A percentile compares a stretch with the other conserved stretches of the same genome.
phyloP scores from a whole-genome alignment of 2,329 filamentous ascomycete species.

The Penicillium psychrosexuale region DNA sequence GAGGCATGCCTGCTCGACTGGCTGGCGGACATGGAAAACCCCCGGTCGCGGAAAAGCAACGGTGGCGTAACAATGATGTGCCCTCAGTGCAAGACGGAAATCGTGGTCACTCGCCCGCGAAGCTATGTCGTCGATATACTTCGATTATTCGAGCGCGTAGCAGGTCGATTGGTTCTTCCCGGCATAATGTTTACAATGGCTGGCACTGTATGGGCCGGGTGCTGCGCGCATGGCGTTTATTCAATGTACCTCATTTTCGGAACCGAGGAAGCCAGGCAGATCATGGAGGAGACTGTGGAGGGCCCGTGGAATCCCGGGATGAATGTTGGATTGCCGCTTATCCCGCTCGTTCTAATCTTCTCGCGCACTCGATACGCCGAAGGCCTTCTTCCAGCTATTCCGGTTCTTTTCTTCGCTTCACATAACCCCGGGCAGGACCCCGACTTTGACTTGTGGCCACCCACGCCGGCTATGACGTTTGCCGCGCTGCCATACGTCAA shows the following conservation, averaged over 20 bases:
- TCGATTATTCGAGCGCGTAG: slow-evolving; percentile 57
- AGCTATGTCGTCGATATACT: slow-evolving; percentile 69
- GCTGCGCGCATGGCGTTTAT: slow-evolving; percentile 58
- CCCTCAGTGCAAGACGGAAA: slow-evolving; percentile 83
- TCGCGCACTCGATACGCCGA: slow-evolving; percentile 64
- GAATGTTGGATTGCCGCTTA: slow-evolving; percentile 62
- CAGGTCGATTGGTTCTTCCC: slow-evolving; percentile 61
- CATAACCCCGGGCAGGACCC: slow-evolving; percentile 45
- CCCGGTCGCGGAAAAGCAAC: slow-evolving; percentile 49
- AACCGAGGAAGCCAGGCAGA: slow-evolving; percentile 55
- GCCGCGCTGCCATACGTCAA: slow-evolving; percentile 65
- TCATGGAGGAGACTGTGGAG: slow-evolving; percentile 47
- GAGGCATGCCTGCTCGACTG: slow-evolving; percentile 86
- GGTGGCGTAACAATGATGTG: slow-evolving; percentile 67
- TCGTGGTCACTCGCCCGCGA: slow-evolving; percentile 70
- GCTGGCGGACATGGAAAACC: slow-evolving; percentile 82
- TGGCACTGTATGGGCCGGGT: slow-evolving; percentile 51
- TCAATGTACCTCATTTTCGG: slow-evolving; percentile 67
- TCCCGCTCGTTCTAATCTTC: slow-evolving; percentile 66
- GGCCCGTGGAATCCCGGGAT: slow-evolving; percentile 49
- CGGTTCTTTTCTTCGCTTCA: slow-evolving; percentile 54
- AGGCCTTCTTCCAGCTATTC: slow-evolving; percentile 60
- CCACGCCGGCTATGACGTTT: slow-evolving; percentile 63
- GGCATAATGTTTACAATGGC: slow-evolving; percentile 54
- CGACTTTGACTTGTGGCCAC: slow-evolving; percentile 62